These are phyloP conservation scores for Tylopilus vinaceipallidus DNA, from an alignment of 768 basidiomycete species.

Conservation along the genomic window DNA sequence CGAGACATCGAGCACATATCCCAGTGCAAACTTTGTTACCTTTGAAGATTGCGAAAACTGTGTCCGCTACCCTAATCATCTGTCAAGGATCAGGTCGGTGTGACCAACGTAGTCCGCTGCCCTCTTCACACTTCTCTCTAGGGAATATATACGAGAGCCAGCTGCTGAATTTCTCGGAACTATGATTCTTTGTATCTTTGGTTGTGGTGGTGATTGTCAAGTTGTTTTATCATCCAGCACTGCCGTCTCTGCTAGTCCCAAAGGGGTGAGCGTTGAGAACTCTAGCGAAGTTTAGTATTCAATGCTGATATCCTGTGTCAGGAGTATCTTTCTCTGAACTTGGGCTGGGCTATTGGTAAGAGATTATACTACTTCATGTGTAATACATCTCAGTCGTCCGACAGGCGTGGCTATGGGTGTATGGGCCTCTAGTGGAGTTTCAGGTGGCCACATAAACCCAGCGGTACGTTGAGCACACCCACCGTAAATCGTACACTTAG, in stretches of 20 bases:
- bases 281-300: background rate
- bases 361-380: background rate
- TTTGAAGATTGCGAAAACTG: constrained; percentile 35
- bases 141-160: constrained; percentile 52
- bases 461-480: constrained; percentile 41
- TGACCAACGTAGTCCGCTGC: background rate
- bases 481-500: background rate
- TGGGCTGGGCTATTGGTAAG: constrained; percentile 35
- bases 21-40: constrained; percentile 4
- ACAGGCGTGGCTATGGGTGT: constrained; percentile 61
- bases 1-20: constrained; percentile 18
- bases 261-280: constrained; percentile 47
- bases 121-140: constrained; percentile 19
- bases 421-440: constrained; percentile 64
- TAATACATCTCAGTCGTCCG: background rate
- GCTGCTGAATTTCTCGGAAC: constrained; percentile 64
- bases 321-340: constrained; percentile 24
- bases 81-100: constrained; percentile 53
- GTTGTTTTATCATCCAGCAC: constrained; percentile 47
- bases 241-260: constrained; percentile 44
- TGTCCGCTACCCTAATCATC: constrained; percentile 45
- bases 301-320: constrained; percentile 9
- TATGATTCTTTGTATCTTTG: constrained; percentile 58
- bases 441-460: constrained; percentile 76
- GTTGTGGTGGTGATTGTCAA: constrained; percentile 57